Evolutionary conservation across 192 early-diverging fungal species (phyloP), one percentile per base, ranked within the genome.

Genomic region (Backusella mclennaniae): DNA sequence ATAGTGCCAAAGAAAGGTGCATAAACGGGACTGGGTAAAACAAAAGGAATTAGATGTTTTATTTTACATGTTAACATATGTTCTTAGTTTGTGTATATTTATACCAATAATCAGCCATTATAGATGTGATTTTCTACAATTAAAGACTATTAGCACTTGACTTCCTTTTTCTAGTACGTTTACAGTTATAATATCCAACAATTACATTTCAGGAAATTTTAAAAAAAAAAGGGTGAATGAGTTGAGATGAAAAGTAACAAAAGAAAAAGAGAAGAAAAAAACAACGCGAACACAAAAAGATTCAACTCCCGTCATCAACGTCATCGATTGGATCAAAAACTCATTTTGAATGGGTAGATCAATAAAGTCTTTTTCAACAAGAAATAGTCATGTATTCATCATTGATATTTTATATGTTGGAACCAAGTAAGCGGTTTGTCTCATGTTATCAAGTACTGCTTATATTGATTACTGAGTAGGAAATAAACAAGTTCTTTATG

Each of bases 1-100:
- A 95, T 92, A 56, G 94, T 90, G 77, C 96, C 96, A 84, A 99
- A 97, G 90, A 99, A 95, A 53, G 98, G 95, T 72, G 96, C 89
- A 84, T 94, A 99, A 44, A 92, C 91, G 38, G 97, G 97, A 89
- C 97, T 77, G 35, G 6, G 46, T 1, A 49, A 49, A 49, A n/a
- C 1, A 42, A 67, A 11, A 31, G 56, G 41, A 71, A 49, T 39
- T 31, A 23, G 41, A 23, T 33, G 46, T 14, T 49, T 14, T 23
- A 17, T 44, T 39, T 39, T 39, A 39, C 38, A 39, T 41, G 41
- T 26, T 3, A 33, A 33, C 33, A 33, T 33, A 15, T 38, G 9
- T 6, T 38, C 9, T 41, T 42, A 36, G 12, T 36, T 44, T 44
- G 35, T 69, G n/a, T 35, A 1, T 3, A n/a, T 69, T n/a, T 21